Evolutionary conservation across 2,329 filamentous ascomycete genomes (phyloP).

Genomic region (Ascochyta koolunga): DNA sequence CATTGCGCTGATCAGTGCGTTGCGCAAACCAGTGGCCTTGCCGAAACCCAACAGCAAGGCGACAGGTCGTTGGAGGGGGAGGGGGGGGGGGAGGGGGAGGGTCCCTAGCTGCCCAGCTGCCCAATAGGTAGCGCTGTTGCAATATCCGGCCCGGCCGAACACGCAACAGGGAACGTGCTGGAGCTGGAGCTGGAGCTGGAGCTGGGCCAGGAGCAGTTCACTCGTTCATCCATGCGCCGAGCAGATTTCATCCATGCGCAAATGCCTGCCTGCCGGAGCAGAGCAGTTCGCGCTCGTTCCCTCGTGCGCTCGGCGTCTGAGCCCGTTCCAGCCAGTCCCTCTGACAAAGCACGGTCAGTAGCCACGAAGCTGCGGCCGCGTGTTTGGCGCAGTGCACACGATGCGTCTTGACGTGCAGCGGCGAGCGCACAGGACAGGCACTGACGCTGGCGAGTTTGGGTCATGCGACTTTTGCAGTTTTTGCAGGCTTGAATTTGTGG

Average conservation of each 20-base stretch:
- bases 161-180: neutral
- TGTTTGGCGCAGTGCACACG: constrained; percentile 8
- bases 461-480: too few relatives aligned
- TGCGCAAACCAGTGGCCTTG: neutral
- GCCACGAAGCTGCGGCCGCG: neutral
- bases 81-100: too few relatives aligned
- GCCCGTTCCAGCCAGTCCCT: constrained; percentile 11
- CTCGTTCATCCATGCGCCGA: neutral
- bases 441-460: too few relatives aligned
- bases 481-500: constrained; percentile 9
- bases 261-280: too few relatives aligned
- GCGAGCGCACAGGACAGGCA: too few relatives aligned
- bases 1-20: neutral
- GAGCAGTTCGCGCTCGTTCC: constrained; percentile 1
- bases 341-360: constrained; percentile 14
- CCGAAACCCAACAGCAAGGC: neutral
- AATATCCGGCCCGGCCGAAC: constrained; percentile 6
- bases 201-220: neutral
- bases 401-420: constrained; percentile 4
- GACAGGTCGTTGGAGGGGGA: too few relatives aligned
- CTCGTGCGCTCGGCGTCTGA: constrained; percentile 5
- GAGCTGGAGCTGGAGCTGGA: neutral
- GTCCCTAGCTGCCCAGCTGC: neutral
- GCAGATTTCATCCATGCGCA: too few relatives aligned
- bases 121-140: neutral